phyloP scores from a whole-genome alignment of 495 filamentous ascomycete species.

The Penicillium cosmopolitanum region DNA sequence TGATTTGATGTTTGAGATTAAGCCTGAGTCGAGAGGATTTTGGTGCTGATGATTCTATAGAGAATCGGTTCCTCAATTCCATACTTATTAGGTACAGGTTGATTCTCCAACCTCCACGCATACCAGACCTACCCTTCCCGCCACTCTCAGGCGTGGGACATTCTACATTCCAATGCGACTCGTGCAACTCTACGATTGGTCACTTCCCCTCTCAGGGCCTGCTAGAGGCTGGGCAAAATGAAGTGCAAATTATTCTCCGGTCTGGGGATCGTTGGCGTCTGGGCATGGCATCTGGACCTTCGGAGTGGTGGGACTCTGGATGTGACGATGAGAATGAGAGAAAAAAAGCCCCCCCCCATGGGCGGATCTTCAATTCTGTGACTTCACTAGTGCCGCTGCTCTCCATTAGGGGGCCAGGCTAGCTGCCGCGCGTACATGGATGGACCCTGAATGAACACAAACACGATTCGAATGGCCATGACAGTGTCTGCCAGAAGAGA shows the following conservation, averaged over 20 bases:
- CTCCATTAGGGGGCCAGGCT: slow-evolving; percentile 14
- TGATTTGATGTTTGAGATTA: background rate
- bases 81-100: slow-evolving; percentile 3
- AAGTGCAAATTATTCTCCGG: slow-evolving; percentile 24
- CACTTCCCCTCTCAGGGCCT: background rate
- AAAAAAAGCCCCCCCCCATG: slow-evolving; percentile 7
- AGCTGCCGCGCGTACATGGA: slow-evolving; percentile 22
- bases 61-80: background rate
- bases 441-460: slow-evolving; percentile 5
- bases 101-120: slow-evolving; percentile 28
- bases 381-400: slow-evolving; percentile 14
- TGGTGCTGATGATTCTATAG: background rate
- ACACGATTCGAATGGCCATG: background rate
- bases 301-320: background rate
- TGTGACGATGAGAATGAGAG: background rate
- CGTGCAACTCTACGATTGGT: slow-evolving; percentile 17
- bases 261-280: slow-evolving; percentile 6
- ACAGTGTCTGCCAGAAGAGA: background rate
- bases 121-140: slow-evolving; percentile 22
- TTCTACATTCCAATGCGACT: slow-evolving; percentile 34
- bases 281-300: slow-evolving; percentile 4
- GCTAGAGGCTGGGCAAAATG: slow-evolving; percentile 23
- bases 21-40: background rate
- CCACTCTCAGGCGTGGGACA: slow-evolving; percentile 33
- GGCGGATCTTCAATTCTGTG: slow-evolving; percentile 24